These are phyloP conservation scores for Conringia planisiliqua DNA, from an alignment of 345 rosid species.

Conservation along the genomic window DNA sequence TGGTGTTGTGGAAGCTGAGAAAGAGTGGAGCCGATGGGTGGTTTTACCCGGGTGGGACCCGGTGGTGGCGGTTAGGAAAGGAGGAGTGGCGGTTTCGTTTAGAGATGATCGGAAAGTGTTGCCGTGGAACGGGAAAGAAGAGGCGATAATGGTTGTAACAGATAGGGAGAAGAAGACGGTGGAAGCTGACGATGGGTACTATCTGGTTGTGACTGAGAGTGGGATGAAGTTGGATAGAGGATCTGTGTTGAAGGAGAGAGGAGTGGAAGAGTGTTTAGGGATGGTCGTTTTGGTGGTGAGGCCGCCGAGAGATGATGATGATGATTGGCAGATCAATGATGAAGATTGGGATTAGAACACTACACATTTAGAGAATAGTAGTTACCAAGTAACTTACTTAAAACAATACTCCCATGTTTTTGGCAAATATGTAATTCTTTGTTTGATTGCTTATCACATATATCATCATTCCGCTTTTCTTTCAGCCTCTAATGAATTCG, in stretches of 20 bases:
- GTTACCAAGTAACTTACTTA: constrained; percentile 6
- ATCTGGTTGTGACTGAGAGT: constrained; percentile 36
- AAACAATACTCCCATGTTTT: background rate
- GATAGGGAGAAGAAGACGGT: constrained; percentile 64
- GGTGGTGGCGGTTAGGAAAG: constrained; percentile 38
- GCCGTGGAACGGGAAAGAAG: constrained; percentile 87
- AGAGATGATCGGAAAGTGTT: constrained; percentile 53
- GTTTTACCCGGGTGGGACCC: constrained; percentile 81
- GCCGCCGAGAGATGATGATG: constrained; percentile 63
- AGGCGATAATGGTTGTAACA: constrained; percentile 65
- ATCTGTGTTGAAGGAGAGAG: constrained; percentile 49
- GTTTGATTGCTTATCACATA: background rate
- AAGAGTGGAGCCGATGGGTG: constrained; percentile 86
- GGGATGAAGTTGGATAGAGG: constrained; percentile 61
- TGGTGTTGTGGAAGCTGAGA: constrained; percentile 75
- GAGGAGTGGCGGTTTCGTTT: constrained; percentile 77
- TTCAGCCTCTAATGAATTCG: background rate
- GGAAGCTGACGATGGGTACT: constrained; percentile 60
- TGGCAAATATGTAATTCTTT: constrained; percentile 10
- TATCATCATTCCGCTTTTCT: background rate
- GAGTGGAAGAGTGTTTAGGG: constrained; percentile 55
- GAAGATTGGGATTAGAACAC: constrained; percentile 81
- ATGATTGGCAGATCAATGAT: constrained; percentile 54
- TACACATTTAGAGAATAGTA: background rate
- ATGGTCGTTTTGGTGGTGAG: constrained; percentile 75